These are phyloP conservation scores for Colletotrichum shisoi DNA, from an alignment of 2,329 filamentous ascomycete genomes.

Conservation along the genomic window DNA sequence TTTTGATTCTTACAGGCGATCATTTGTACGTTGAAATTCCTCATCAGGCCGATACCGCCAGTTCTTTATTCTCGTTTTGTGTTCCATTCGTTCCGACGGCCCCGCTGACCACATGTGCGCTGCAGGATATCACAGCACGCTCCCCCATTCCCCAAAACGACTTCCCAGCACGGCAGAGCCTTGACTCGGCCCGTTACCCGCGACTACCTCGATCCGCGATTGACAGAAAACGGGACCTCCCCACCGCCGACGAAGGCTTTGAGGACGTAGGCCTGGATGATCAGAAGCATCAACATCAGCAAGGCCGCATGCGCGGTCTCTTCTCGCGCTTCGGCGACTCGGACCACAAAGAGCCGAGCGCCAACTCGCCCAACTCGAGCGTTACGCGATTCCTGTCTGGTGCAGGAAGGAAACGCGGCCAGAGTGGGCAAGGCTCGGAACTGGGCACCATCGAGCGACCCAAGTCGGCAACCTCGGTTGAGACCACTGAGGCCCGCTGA, in stretches of 20 bases:
- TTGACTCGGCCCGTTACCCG: slow-evolving; percentile 76
- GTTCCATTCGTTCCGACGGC: neutral
- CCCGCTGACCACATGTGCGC: slow-evolving; percentile 22
- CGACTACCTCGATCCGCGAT: slow-evolving; percentile 69
- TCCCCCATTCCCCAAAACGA: slow-evolving; percentile 74
- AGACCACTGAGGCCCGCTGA: slow-evolving; percentile 40
- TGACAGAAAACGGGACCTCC: slow-evolving; percentile 65
- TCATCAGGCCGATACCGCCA: neutral
- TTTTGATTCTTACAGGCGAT: slow-evolving; percentile 94
- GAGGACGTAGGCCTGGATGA: slow-evolving; percentile 93
- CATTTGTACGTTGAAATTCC: slow-evolving; percentile 74
- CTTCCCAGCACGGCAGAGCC: slow-evolving; percentile 73
- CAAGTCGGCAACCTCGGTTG: slow-evolving; percentile 44
- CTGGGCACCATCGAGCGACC: slow-evolving; percentile 68
- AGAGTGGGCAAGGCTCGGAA: slow-evolving; percentile 75
- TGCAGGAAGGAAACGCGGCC: slow-evolving; percentile 72
- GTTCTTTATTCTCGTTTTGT: too few species aligned
- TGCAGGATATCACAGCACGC: slow-evolving; percentile 86
- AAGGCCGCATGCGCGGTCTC: slow-evolving; percentile 68
- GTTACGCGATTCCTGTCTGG: slow-evolving; percentile 71
- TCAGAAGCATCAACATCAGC: slow-evolving; percentile 56
- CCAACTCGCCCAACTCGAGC: slow-evolving; percentile 47
- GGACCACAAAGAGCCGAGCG: slow-evolving; percentile 48
- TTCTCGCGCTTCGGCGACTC: slow-evolving; percentile 80
- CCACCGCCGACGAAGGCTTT: slow-evolving; percentile 79